A percentile compares a stretch with the other conserved stretches of the same genome.
Evolutionary conservation across 805 yeast genomes (phyloP).

Genomic region (Suhomyces vadensis): DNA sequence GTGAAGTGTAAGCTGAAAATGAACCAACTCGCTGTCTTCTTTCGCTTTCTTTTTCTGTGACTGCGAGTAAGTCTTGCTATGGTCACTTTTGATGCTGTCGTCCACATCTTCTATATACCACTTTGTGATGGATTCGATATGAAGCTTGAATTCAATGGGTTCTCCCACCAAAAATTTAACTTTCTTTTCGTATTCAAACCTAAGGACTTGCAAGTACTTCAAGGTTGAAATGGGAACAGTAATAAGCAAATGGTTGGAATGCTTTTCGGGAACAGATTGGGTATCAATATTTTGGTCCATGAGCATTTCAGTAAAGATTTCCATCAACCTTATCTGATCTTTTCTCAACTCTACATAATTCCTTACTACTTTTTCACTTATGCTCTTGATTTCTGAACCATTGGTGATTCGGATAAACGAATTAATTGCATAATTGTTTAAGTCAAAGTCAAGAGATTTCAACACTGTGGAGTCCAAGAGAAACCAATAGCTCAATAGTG

Average conservation of each 20-base stretch:
- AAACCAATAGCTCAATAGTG: conserved; percentile 22
- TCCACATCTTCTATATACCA: conserved; percentile 39
- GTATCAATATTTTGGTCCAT: background rate
- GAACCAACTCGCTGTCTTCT: background rate
- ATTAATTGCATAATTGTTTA: conserved; percentile 31
- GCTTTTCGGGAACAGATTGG: background rate
- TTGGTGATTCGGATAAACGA: conserved; percentile 21
- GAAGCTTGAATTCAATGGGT: conserved; percentile 50
- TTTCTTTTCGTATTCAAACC: conserved; percentile 40
- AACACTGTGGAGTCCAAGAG: conserved; percentile 22
- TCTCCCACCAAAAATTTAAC: conserved; percentile 61
- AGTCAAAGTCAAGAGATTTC: conserved; percentile 27
- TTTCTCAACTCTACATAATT: conserved; percentile 11
- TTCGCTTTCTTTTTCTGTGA: background rate
- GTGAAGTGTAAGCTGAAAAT: conserved; percentile 48
- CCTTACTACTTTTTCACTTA: conserved; percentile 15
- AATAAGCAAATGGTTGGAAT: conserved; percentile 38
- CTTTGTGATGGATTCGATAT: conserved; percentile 43
- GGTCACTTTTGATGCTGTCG: conserved; percentile 28
- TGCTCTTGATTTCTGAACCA: conserved; percentile 15
- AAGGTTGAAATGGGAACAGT: conserved; percentile 64
- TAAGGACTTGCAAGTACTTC: conserved; percentile 60
- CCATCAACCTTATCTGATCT: conserved; percentile 13
- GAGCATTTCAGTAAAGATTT: conserved; percentile 7
- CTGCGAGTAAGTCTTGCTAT: conserved; percentile 4